phyloP scores from a whole-genome alignment of 306 rosid species.

The Phaseolus lunatus region DNA sequence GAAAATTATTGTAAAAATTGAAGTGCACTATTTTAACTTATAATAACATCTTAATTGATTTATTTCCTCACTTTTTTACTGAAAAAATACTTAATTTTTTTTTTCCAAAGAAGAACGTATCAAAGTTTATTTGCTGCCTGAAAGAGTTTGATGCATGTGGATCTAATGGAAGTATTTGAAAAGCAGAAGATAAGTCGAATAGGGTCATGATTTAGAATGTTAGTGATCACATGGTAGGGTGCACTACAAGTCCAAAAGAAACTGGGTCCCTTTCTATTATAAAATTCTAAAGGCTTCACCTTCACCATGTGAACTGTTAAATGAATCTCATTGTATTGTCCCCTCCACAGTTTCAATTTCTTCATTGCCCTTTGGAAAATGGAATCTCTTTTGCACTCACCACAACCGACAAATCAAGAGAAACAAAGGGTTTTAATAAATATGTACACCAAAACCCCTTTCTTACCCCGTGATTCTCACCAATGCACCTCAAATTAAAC shows the following conservation, averaged over 20 bases:
- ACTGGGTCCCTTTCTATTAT: conserved; percentile 45
- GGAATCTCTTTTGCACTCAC: conserved; percentile 38
- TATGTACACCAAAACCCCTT: conserved; percentile 51
- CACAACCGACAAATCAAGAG: conserved; percentile 43
- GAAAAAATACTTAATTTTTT: no score
- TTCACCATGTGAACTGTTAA: conserved; percentile 43
- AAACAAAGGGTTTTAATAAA: conserved; percentile 42
- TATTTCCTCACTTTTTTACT: no score
- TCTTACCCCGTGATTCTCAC: conserved; percentile 62
- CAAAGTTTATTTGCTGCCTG: no score
- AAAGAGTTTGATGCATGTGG: no score
- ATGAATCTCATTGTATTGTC: conserved; percentile 7
- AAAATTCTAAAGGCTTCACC: conserved; percentile 9
- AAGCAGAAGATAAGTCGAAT: neutral
- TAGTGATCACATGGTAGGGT: conserved; percentile 48
- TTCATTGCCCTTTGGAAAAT: conserved; percentile 15
- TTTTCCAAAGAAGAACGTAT: no score
- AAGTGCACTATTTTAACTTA: no score
- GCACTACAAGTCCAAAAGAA: conserved; percentile 30
- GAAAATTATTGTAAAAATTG: no score
- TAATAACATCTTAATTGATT: no score
- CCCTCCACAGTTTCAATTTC: conserved; percentile 26
- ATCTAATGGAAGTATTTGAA: conserved; percentile 44
- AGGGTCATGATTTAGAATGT: conserved; percentile 8
- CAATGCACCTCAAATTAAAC: conserved; percentile 39